Base-by-base conservation (phyloP, 2,329 filamentous ascomycete species). In the Fonsecaea erecta region DNA sequence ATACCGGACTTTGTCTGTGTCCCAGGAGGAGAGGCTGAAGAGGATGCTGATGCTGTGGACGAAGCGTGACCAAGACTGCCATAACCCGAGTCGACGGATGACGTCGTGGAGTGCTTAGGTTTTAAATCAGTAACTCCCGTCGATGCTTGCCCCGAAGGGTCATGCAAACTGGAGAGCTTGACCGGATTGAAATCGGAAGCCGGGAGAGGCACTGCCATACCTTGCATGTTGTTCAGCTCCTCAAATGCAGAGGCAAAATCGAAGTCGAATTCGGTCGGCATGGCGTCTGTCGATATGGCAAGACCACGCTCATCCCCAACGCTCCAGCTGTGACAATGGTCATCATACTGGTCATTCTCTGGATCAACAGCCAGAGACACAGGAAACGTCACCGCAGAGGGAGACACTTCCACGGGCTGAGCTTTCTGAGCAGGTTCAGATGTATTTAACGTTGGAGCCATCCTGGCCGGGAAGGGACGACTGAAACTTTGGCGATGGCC, bases 61-160 rank as follows among this genome's bases (percentile, higher is more conserved):
- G 64, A 63, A 18, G 60, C 51, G 21, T 63, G 43, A n/a, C 63
- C 55, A 8, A 65, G 40, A 48, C 65, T 64, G 52, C 63, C 63
- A 57, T 70, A 70, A 32, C 68, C 68, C 35, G 66, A 70, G 51
- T 70, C 66, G 26, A 69, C 53, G 12, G 65, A 66, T 5, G 68
- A 65, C 18, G 63, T 62, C 30, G 61, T 64, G 30, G 68, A 68
- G 24, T 66, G 65, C 16, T 62, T 68, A 9, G 65, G 56, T 37
- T 65, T 68, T 32, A 68, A 35, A 18, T 56, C 28, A 12, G 65
- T 56, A 34, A 54, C 18, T 14, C 43, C 18, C 3, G 52, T 48
- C 24, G 62, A 21, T 14, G 32, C n/a, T 34, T 52, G 28, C 4
- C 2, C 48, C 9, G 21, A 34, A 3, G 53, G 58, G 12, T 52